Conservation (phyloP, 371 early-diverging fungal genomes). For the Entomophthora muscae region DNA sequence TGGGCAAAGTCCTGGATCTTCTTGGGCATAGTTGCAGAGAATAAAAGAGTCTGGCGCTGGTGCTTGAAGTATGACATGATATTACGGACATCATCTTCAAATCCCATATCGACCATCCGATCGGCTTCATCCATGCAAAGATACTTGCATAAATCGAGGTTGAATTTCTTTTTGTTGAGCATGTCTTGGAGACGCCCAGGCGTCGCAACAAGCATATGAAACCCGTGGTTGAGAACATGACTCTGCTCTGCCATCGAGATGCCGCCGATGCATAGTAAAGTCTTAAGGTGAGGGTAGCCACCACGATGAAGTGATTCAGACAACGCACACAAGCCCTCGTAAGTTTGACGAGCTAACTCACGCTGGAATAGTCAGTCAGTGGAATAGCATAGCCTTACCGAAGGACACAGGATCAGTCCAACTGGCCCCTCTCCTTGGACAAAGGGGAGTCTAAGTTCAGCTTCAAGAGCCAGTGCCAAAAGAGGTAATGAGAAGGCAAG, state of each 20-base stretch:
- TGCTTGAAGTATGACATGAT: constrained; percentile 85
- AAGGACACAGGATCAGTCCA: constrained; percentile 76
- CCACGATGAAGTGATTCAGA: constrained; percentile 36
- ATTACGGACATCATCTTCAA: constrained; percentile 84
- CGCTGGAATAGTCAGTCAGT: constrained; percentile 23
- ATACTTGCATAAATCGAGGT: constrained; percentile 57
- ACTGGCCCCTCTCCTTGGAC: constrained; percentile 81
- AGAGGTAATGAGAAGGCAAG: constrained; percentile 87
- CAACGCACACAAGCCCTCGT: constrained; percentile 48
- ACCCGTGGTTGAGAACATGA: constrained; percentile 34
- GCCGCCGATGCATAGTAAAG: constrained; percentile 85
- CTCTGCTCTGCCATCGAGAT: constrained; percentile 79
- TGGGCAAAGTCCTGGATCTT: constrained; percentile 91
- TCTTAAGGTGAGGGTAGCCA: constrained; percentile 51
- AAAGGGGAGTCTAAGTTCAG: constrained; percentile 56
- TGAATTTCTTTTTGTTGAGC: constrained; percentile 60
- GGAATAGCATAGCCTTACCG: constrained; percentile 26
- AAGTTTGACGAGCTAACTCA: constrained; percentile 74
- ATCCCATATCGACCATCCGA: constrained; percentile 96
- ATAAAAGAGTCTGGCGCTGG: constrained; percentile 83
- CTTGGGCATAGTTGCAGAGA: constrained; percentile 95
- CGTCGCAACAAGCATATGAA: constrained; percentile 81
- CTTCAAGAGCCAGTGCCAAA: constrained; percentile 63
- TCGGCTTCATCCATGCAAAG: constrained; percentile 98
- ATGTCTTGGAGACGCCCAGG: constrained; percentile 88